phyloP scores from a whole-genome alignment of 2,329 filamentous ascomycete genomes.

The Gaeumannomyces tritici region DNA sequence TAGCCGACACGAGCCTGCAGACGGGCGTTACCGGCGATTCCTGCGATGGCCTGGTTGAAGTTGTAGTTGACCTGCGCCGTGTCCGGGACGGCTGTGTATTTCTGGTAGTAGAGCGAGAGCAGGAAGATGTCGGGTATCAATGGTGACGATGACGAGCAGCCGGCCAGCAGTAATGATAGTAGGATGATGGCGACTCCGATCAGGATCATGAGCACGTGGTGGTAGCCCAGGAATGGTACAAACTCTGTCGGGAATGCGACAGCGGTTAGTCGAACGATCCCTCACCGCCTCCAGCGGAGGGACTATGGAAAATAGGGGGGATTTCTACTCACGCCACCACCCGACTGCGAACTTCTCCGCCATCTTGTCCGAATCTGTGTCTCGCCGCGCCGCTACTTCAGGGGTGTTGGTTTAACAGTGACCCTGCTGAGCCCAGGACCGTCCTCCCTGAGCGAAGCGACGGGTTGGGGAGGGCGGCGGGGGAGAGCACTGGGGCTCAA shows the following conservation, averaged over 20 bases:
- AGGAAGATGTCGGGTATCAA: constrained; percentile 94
- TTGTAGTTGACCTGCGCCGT: constrained; percentile 87
- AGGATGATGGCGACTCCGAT: constrained; percentile 91
- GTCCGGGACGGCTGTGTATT: constrained; percentile 72
- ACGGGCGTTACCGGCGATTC: constrained; percentile 76
- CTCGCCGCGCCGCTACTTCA: not conserved
- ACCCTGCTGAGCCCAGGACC: constrained; percentile 12
- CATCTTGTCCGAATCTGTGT: not conserved
- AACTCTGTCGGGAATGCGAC: constrained; percentile 35
- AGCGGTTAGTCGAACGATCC: not conserved
- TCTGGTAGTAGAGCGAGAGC: constrained; percentile 92
- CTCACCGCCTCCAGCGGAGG: not conserved
- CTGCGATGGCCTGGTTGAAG: constrained; percentile 73
- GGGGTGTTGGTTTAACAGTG: not conserved
- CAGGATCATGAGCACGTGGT: constrained; percentile 93
- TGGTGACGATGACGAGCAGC: constrained; percentile 93
- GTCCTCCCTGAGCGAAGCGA: constrained; percentile 16
- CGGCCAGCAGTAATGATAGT: constrained; percentile 83
- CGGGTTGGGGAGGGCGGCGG: constrained; percentile 9
- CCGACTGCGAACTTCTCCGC: constrained; percentile 23
- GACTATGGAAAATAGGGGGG: not conserved
- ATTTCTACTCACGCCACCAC: constrained; percentile 33
- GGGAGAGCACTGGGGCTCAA: not conserved
- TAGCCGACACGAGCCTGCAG: constrained; percentile 92
- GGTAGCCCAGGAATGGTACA: constrained; percentile 61